Evolutionary conservation across 169 alveolate species (phyloP).

Genomic region (Ichthyophthirius multifiliis): DNA sequence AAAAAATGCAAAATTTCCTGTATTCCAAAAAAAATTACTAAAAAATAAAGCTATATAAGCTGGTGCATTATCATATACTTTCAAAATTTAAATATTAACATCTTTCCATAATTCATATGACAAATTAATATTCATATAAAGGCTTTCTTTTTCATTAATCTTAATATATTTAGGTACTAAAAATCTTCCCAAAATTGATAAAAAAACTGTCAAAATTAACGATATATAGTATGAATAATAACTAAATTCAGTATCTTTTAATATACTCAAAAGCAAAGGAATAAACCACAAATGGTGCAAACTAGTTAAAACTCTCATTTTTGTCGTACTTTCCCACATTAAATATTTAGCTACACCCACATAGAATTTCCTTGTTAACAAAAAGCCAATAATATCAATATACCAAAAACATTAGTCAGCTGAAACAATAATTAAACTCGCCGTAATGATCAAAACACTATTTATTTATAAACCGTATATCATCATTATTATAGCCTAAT

Average conservation of each 20-base stretch:
- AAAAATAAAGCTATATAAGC: slow-evolving; percentile 23
- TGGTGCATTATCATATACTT: slow-evolving; percentile 19
- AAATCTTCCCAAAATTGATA: too few relatives aligned
- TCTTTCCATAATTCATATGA: slow-evolving; percentile 45
- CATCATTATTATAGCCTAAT: slow-evolving; percentile 35
- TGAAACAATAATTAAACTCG: slow-evolving; percentile 30
- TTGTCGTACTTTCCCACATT: slow-evolving; percentile 47
- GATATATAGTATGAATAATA: too few relatives aligned
- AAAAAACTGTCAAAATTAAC: too few relatives aligned
- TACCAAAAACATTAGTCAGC: slow-evolving; percentile 44
- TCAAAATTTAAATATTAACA: slow-evolving; percentile 16
- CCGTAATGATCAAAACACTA: slow-evolving; percentile 22
- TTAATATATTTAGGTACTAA: too few relatives aligned
- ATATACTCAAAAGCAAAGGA: slow-evolving; percentile 16
- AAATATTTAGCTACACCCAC: slow-evolving; percentile 54
- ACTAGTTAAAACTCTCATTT: slow-evolving; percentile 27
- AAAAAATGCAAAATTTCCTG: slow-evolving; percentile 25
- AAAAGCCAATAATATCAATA: slow-evolving; percentile 27
- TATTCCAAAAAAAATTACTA: slow-evolving; percentile 28
- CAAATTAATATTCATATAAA: slow-evolving; percentile 40
- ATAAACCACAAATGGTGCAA: slow-evolving; percentile 44
- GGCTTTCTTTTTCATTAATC: slow-evolving; percentile 1
- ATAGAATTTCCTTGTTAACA: slow-evolving; percentile 12
- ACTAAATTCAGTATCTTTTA: slow-evolving; percentile 16
- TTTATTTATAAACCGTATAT: slow-evolving; percentile 23